phyloP scores from a whole-genome alignment of 2,329 filamentous ascomycete species.

The Xylariaceae sp. region DNA sequence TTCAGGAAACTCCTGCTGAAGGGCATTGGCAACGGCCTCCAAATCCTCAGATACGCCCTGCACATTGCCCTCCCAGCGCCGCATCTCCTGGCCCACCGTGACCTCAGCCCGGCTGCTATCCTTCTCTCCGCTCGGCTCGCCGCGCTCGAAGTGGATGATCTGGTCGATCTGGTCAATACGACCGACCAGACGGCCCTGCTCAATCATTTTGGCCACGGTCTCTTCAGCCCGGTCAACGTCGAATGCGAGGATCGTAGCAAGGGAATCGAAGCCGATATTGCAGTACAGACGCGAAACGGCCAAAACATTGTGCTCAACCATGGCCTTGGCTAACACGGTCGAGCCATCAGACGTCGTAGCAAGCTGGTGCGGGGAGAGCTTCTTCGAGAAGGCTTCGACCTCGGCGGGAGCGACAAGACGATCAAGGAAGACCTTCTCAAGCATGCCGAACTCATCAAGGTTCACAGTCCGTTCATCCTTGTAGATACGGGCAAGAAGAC shows the following conservation, averaged over 20 bases:
- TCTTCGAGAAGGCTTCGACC: conserved; percentile 77
- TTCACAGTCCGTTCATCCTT: conserved; percentile 80
- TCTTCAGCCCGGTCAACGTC: conserved; percentile 78
- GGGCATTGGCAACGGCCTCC: conserved; percentile 74
- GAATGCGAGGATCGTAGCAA: conserved; percentile 73
- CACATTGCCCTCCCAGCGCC: conserved; percentile 85
- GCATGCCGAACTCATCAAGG: conserved; percentile 75
- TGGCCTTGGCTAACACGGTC: conserved; percentile 86
- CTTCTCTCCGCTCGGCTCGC: conserved; percentile 64
- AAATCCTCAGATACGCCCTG: conserved; percentile 83
- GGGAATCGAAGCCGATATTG: conserved; percentile 69
- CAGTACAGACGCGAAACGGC: conserved; percentile 74
- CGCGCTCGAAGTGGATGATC: conserved; percentile 77
- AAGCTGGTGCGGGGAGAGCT: conserved; percentile 80
- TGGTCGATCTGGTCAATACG: conserved; percentile 92
- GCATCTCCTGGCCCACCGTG: conserved; percentile 63
- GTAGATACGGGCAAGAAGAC: conserved; percentile 77
- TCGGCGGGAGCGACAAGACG: conserved; percentile 75
- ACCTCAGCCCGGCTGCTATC: conserved; percentile 61
- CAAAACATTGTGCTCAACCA: conserved; percentile 93
- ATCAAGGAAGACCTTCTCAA: conserved; percentile 98
- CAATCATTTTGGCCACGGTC: conserved; percentile 91
- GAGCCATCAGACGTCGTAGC: conserved; percentile 85
- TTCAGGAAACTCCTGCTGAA: conserved; percentile 74
- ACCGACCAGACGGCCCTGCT: conserved; percentile 81